Evolutionary conservation across 2,329 filamentous ascomycete genomes (phyloP).

Genomic region (Bimuria novae-zelandiae): DNA sequence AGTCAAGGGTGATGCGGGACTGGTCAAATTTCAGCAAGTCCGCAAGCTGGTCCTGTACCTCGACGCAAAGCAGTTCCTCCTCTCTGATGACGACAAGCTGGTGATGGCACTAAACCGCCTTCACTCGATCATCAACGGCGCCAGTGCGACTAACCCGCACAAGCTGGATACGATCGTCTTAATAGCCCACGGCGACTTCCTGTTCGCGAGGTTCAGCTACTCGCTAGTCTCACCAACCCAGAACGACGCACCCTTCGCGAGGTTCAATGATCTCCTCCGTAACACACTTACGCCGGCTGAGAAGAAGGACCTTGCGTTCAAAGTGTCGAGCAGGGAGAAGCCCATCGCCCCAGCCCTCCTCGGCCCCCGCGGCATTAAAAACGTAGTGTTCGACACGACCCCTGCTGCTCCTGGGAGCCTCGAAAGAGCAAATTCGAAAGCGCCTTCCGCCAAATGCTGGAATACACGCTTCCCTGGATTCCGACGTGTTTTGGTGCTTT

Average conservation of each 20-base stretch:
- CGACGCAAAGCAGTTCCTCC: slow-evolving; percentile 3
- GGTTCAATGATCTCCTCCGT: not conserved
- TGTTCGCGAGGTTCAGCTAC: slow-evolving; percentile 15
- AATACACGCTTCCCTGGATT: not conserved
- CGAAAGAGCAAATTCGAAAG: slow-evolving; percentile 9
- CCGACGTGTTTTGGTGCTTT: not conserved
- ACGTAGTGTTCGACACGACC: slow-evolving; percentile 11
- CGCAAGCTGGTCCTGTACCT: not conserved
- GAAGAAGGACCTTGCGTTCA: slow-evolving; percentile 10
- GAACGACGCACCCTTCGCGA: not conserved
- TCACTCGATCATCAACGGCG: slow-evolving; percentile 11
- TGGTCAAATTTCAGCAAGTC: not conserved
- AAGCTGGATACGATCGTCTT: slow-evolving; percentile 13
- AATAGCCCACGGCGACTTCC: slow-evolving; percentile 8
- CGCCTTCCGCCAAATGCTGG: not conserved
- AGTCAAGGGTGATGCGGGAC: not conserved
- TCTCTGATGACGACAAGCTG: slow-evolving; percentile 17
- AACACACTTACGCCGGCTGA: not conserved
- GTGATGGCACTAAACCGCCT: slow-evolving; percentile 17
- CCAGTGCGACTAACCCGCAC: slow-evolving; percentile 11
- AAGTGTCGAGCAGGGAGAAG: slow-evolving; percentile 17
- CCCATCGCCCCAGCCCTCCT: slow-evolving; percentile 20
- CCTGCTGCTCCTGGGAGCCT: not conserved
- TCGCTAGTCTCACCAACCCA: slow-evolving; percentile 10
- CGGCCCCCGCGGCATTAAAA: slow-evolving; percentile 20